Evolutionary conservation across 352 stramenopile species (phyloP), one percentile per base, ranked within the genome.

Genomic region (Globisporangium middletonii): DNA sequence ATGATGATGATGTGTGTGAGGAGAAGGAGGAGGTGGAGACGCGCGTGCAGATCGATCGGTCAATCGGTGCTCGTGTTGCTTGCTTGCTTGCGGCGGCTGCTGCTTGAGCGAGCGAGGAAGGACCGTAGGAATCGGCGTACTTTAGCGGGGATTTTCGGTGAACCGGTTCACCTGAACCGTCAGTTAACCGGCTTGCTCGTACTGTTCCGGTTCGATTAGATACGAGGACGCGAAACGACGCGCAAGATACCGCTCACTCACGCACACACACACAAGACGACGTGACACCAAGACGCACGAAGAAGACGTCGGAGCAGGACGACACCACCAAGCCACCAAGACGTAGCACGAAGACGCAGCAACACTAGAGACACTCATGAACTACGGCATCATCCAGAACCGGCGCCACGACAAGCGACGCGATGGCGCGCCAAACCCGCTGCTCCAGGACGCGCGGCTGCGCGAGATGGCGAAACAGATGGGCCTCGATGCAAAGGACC

Each of bases 371-470:
- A 38, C 7, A 9, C 6, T 9, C 9, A 94, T 91, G 85, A 93
- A 93, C 63, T 89, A 88, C 75, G 81, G 77, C 41, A 93, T 94
- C 68, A 76, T 94, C 45, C 73, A 94, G 69, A 94, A 92, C 63
- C 67, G 72, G 13, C 79, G 83, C 1, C 67, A 76, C 12, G 43
- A 69, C 28, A 75, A 61, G 28, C 69, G 70, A 42, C n/a, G 59
- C 46, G 54, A 53, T 27, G 67, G 55, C 1, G 57, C 69, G 26
- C 76, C 71, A 4, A 47, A 19, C 19, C 26, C 73, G 23, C 55
- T 89, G 35, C 62, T 89, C 26, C 63, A 65, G 12, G 79, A 91
- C 59, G 57, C 72, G 33, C 75, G 79, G 4, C 72, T 93, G 73
- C 79, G 83, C 33, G 78, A 88, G 58, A 88, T 93, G 55, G 85